A percentile compares a stretch with the other conserved stretches of the same genome.
Conservation (phyloP, 2,329 filamentous ascomycete species). For the Penicillium sp. region DNA sequence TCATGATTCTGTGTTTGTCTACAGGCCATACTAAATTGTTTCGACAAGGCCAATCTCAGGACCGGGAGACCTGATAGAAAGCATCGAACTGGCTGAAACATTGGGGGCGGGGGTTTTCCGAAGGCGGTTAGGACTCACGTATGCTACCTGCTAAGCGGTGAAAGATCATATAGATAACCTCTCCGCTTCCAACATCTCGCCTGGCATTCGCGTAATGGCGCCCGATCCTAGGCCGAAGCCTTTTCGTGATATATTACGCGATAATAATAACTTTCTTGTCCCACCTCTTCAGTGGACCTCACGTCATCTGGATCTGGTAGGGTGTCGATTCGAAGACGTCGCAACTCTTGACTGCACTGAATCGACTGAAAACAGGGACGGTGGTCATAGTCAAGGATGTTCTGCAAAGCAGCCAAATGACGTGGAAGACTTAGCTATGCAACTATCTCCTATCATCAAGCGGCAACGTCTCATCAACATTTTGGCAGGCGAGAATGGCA, state of each 20-base stretch:
- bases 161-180: no score
- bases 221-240: not conserved
- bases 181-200: no score
- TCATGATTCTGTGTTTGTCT: no score
- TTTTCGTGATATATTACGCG: slow-evolving; percentile 3
- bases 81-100: no score
- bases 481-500: slow-evolving; percentile 1
- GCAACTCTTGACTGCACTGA: not conserved
- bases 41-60: no score
- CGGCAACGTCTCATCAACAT: slow-evolving; percentile 4
- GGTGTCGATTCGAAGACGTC: slow-evolving; percentile 14
- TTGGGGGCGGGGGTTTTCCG: no score
- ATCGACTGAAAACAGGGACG: not conserved
- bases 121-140: no score
- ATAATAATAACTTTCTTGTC: slow-evolving; percentile 3
- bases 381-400: not conserved
- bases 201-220: no score
- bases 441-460: not conserved
- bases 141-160: no score
- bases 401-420: not conserved
- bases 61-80: no score
- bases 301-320: slow-evolving; percentile 13
- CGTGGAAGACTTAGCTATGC: not conserved
- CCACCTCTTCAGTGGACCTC: slow-evolving; percentile 11
- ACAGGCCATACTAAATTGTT: no score